Conservation (phyloP, 805 yeast species). For the Kuraishia piskuri region DNA sequence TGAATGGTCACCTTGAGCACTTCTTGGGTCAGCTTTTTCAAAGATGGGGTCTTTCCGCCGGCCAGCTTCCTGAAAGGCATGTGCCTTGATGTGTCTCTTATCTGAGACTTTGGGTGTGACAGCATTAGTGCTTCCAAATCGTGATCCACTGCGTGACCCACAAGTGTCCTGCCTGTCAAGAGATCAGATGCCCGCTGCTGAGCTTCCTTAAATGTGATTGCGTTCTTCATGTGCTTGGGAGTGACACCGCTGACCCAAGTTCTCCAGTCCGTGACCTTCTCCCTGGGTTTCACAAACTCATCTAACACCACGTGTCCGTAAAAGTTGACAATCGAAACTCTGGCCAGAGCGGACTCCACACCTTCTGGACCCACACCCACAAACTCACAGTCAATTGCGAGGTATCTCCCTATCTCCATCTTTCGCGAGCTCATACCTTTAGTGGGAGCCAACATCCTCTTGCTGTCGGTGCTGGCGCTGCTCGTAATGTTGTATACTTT, state of each 20-base stretch:
- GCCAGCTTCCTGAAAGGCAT: conserved; percentile 49
- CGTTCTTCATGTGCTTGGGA: conserved; percentile 59
- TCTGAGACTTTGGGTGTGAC: conserved; percentile 54
- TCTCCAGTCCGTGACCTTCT: conserved; percentile 80
- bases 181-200: conserved; percentile 47
- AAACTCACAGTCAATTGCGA: conserved; percentile 90
- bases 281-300: conserved; percentile 65
- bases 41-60: conserved; percentile 63
- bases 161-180: conserved; percentile 47
- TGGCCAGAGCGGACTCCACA: conserved; percentile 60
- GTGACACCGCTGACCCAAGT: conserved; percentile 87
- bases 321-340: conserved; percentile 82
- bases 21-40: conserved; percentile 55
- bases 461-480: background rate
- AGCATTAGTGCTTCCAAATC: conserved; percentile 64
- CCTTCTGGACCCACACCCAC: conserved; percentile 85
- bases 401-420: conserved; percentile 54
- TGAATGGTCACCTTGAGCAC: conserved; percentile 58
- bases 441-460: background rate
- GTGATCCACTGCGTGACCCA: conserved; percentile 82
- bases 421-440: conserved; percentile 13
- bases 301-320: conserved; percentile 70
- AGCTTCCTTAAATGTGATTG: conserved; percentile 60
- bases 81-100: conserved; percentile 70
- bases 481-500: conserved; percentile 11